Conservation (phyloP, 164 flowering plant genomes). For the Protea cynaroides region DNA sequence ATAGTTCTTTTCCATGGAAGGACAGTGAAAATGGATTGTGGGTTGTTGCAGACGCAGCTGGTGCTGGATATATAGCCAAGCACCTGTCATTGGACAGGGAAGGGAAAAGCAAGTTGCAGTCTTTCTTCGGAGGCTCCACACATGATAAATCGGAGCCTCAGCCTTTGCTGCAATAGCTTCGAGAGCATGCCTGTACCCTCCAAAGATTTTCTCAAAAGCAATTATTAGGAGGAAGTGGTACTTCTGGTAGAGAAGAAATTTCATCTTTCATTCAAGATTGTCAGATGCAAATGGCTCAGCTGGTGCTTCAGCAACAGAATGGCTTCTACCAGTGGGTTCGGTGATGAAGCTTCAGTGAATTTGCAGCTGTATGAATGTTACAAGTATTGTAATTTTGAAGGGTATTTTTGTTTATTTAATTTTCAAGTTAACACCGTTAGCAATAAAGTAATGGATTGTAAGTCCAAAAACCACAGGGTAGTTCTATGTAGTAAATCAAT, state of each 20-base stretch:
- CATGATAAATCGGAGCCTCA: slow-evolving; percentile 19
- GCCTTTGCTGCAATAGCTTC: slow-evolving; percentile 1
- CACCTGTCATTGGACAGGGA: slow-evolving; percentile 18
- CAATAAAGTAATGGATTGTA: no score
- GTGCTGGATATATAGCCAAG: slow-evolving; percentile 60
- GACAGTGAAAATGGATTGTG: slow-evolving; percentile 53
- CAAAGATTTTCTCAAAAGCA: slow-evolving; percentile 14
- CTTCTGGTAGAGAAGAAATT: slow-evolving; percentile 9
- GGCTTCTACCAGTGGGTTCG: slow-evolving; percentile 20
- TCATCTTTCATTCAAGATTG: slow-evolving; percentile 8
- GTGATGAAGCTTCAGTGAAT: slow-evolving; percentile 15
- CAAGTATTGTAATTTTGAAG: no score
- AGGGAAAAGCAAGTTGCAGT: slow-evolving; percentile 18
- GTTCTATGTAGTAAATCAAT: no score
- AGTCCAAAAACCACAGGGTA: no score
- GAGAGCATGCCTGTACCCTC: slow-evolving; percentile 18
- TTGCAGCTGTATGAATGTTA: slow-evolving; percentile 10
- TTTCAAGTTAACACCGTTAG: no score
- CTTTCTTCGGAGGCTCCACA: slow-evolving; percentile 18
- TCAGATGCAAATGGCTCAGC: slow-evolving; percentile 9
- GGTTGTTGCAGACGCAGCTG: slow-evolving; percentile 70
- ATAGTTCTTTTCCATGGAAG: no score
- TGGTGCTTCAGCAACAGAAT: slow-evolving; percentile 17
- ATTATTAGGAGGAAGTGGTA: slow-evolving; percentile 18
- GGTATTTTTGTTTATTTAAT: no score